These are phyloP conservation scores for Diaporthe nobilis DNA, from an alignment of 2,329 filamentous ascomycete species.

Conservation along the genomic window DNA sequence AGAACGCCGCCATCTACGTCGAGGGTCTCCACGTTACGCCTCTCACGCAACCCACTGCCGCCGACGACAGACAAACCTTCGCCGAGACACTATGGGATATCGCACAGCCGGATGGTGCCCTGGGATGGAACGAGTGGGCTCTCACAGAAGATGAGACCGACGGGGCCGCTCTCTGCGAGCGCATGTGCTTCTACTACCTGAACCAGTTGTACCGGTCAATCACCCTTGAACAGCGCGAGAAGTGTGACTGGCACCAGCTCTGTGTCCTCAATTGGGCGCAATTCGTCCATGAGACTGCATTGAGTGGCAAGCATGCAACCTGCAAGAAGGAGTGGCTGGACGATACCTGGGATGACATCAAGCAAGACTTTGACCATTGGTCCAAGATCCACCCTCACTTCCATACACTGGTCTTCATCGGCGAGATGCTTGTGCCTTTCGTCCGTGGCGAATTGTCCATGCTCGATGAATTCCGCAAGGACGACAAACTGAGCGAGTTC, in stretches of 20 bases:
- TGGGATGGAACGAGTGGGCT: conserved; percentile 7
- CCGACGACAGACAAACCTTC: conserved; percentile 39
- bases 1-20: conserved; percentile 38
- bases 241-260: conserved; percentile 41
- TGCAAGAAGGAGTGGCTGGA: conserved; percentile 38
- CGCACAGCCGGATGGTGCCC: conserved; percentile 7
- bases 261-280: conserved; percentile 44
- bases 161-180: conserved; percentile 42
- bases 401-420: conserved; percentile 32
- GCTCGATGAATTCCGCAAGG: conserved; percentile 51
- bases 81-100: conserved; percentile 34
- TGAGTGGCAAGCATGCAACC: conserved; percentile 43
- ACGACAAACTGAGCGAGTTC: conserved; percentile 49
- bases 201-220: conserved; percentile 44
- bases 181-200: conserved; percentile 47
- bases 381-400: conserved; percentile 26
- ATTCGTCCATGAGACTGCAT: conserved; percentile 36
- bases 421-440: conserved; percentile 50
- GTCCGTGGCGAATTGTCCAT: conserved; percentile 51
- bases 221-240: conserved; percentile 44
- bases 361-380: conserved; percentile 26
- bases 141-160: conserved; percentile 40
- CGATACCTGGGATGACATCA: conserved; percentile 38
- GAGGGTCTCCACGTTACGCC: conserved; percentile 37
- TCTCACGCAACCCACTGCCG: conserved; percentile 34